Evolutionary conservation across 2,329 filamentous ascomycete genomes (phyloP), one percentile per base, ranked within the genome.

Genomic region (Apiospora rasikravindrae): DNA sequence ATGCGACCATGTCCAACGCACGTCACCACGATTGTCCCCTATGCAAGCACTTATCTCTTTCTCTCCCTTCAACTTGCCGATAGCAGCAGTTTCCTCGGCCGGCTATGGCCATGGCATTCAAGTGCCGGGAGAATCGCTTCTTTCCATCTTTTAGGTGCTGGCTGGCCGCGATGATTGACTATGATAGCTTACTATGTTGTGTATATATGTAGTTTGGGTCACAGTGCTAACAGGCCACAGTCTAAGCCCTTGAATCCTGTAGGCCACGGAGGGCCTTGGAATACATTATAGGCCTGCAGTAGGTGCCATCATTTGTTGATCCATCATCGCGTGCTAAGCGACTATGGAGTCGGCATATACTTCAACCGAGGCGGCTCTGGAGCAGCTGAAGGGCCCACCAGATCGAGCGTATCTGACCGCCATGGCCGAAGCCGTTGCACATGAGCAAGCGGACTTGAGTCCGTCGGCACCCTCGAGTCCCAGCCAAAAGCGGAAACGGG

Each of bases 401-500:
- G 79, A 81, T 71, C 77, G 79, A 45, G 79, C 80, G 70, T 80
- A 81, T 71, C 74, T 81, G 70, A 77, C 78, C 49, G 79, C 76
- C 69, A 89, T 89, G 87, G 83, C 87, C 73, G 86, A 88, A 57
- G 77, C 84, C 45, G 80, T 86, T 70, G 78, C 80, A 37, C 78
- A 82, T 40, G 86, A 88, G 69, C 87, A 88, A 70, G 81, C 84
- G 70, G 86, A 88, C 72, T 82, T 87, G 19, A 57, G 22, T 26
- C 37, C 53, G 70, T 83, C 77, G 75, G 81, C 70, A 77, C 81
- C 75, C 83, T 85, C 77, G 29, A 81, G 79, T 71, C 87, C 87
- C 14, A 81, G 82, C 22, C 84, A 87, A 77, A 90, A 90, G 82
- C 83, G 88, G 73, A 90, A 90, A 83, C 87, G 88, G 70, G 83